Conservation (phyloP, 352 stramenopile species). For the Phytophthora boehmeriae region DNA sequence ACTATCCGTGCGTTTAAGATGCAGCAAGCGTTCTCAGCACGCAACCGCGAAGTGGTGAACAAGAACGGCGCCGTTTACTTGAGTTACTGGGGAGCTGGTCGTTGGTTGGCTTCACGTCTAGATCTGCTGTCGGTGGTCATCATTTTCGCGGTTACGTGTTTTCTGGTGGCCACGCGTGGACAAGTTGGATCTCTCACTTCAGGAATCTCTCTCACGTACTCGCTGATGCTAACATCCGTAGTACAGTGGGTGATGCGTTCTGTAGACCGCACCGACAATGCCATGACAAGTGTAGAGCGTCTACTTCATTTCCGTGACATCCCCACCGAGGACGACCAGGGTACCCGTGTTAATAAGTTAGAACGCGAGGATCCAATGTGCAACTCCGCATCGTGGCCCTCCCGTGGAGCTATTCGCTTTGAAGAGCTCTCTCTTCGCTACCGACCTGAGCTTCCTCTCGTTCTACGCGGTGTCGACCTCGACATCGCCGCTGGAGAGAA, state of each 20-base stretch:
- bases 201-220: constrained; percentile 34
- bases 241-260: constrained; percentile 31
- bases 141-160: constrained; percentile 84
- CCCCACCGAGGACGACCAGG: too few species aligned
- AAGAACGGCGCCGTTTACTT: constrained; percentile 41
- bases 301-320: constrained; percentile 39
- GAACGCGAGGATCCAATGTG: too few species aligned
- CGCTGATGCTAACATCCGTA: constrained; percentile 54
- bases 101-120: constrained; percentile 94
- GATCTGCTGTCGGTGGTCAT: constrained; percentile 79
- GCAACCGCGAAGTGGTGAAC: constrained; percentile 43
- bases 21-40: constrained; percentile 30
- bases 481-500: constrained; percentile 45
- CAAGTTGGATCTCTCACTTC: constrained; percentile 22
- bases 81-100: constrained; percentile 49
- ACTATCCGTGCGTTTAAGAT: constrained; percentile 87
- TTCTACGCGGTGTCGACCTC: constrained; percentile 40
- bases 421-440: constrained; percentile 35
- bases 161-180: constrained; percentile 62
- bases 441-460: constrained; percentile 42
- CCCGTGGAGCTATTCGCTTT: constrained; percentile 31
- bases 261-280: constrained; percentile 37
- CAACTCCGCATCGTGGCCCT: constrained; percentile 21
- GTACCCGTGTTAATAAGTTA: too few species aligned
- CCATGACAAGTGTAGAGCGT: constrained; percentile 49